Evolutionary conservation across 768 basidiomycete genomes (phyloP).

Genomic region (Cubamyces lactineus): DNA sequence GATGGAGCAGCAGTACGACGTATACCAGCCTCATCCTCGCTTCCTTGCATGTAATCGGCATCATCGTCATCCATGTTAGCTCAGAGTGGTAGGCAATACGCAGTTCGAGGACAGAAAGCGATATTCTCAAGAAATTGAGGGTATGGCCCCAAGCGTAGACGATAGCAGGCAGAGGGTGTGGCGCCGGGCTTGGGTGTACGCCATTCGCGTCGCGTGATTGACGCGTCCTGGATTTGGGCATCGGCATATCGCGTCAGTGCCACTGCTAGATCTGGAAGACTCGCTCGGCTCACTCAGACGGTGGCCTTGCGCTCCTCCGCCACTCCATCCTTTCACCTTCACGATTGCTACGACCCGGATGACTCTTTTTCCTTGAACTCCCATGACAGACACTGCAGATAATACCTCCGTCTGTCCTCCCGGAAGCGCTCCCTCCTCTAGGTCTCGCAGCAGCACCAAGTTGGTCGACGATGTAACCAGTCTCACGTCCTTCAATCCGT

Average conservation of each 20-base stretch:
- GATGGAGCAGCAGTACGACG: conserved; percentile 19
- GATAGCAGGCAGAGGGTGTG: background rate
- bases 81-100: too few relatives aligned
- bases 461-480: conserved; percentile 63
- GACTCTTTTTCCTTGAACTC: conserved; percentile 1
- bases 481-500: conserved; percentile 88
- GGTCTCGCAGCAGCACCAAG: conserved; percentile 67
- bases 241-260: conserved; percentile 11
- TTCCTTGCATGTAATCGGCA: conserved; percentile 92
- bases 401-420: conserved; percentile 26
- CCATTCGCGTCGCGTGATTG: conserved; percentile 22
- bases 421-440: conserved; percentile 44
- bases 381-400: conserved; percentile 41
- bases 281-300: background rate
- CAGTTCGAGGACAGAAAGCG: background rate
- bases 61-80: conserved; percentile 86
- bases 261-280: background rate
- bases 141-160: background rate
- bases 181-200: background rate
- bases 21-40: conserved; percentile 72
- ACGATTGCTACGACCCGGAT: conserved; percentile 18
- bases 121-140: background rate
- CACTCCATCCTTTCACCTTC: conserved; percentile 4
- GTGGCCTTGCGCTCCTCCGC: conserved; percentile 4
- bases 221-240: conserved; percentile 24